These are phyloP conservation scores for Alternaria tenuissima DNA, from an alignment of 2,329 filamentous ascomycete species.

Conservation along the genomic window DNA sequence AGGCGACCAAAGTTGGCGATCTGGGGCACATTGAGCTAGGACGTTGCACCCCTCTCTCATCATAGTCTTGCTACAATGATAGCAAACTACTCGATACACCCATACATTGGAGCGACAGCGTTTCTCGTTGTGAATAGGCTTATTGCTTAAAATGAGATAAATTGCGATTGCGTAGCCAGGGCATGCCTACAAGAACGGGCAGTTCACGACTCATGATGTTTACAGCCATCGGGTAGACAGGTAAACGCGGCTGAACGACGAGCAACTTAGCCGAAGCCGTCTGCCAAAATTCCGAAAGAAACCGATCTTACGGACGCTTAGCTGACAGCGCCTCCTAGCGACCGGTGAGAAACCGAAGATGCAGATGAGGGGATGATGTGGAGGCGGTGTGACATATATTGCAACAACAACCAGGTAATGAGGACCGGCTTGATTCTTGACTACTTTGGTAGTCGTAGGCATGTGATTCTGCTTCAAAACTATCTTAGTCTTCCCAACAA, in stretches of 20 bases:
- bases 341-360: background rate
- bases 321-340: background rate
- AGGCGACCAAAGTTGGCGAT: background rate
- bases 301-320: background rate
- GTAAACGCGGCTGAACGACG: background rate
- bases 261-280: constrained; percentile 5
- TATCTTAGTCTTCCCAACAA: constrained; percentile 2
- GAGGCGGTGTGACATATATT: constrained; percentile 5
- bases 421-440: background rate
- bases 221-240: background rate
- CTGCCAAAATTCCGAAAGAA: background rate
- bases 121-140: background rate
- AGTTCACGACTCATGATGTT: constrained; percentile 2
- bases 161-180: background rate
- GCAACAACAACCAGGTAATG: background rate
- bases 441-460: background rate
- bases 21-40: background rate
- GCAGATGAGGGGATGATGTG: constrained; percentile 1
- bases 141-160: background rate
- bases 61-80: background rate
- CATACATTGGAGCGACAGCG: background rate
- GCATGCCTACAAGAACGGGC: background rate
- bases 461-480: background rate
- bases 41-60: background rate
- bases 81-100: background rate